Percentiles rank a stretch among this genome's conserved stretches.
phyloP scores from a whole-genome alignment of 495 filamentous ascomycete genomes.

The Cercophora samala region DNA sequence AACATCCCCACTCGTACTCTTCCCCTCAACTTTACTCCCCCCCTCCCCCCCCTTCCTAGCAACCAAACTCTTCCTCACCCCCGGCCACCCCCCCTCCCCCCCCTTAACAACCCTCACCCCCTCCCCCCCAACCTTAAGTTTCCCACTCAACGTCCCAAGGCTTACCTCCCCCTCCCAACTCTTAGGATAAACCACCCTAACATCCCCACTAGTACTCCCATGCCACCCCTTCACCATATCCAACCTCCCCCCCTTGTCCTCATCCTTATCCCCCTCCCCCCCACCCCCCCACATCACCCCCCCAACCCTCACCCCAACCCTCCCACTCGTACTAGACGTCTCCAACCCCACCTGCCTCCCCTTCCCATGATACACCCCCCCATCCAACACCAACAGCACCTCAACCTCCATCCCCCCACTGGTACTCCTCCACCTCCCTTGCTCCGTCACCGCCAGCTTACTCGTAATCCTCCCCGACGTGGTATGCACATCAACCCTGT shows the following conservation, averaged over 20 bases:
- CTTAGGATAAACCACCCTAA: slow-evolving; percentile 35
- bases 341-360: slow-evolving; percentile 17
- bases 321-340: slow-evolving; percentile 33
- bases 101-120: slow-evolving; percentile 34
- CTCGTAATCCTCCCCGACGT: slow-evolving; percentile 35
- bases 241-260: slow-evolving; percentile 15
- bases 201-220: slow-evolving; percentile 34
- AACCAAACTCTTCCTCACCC: slow-evolving; percentile 27
- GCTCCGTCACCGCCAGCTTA: slow-evolving; percentile 31
- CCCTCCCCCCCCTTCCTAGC: slow-evolving; percentile 40
- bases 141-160: slow-evolving; percentile 30
- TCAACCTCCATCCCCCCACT: slow-evolving; percentile 31
- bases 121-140: slow-evolving; percentile 30
- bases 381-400: slow-evolving; percentile 38
- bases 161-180: slow-evolving; percentile 42
- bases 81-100: slow-evolving; percentile 29
- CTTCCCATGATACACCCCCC: not conserved
- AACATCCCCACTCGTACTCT: slow-evolving; percentile 31
- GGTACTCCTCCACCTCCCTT: slow-evolving; percentile 24
- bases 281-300: slow-evolving; percentile 37
- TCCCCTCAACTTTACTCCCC: slow-evolving; percentile 22
- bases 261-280: not conserved
- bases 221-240: slow-evolving; percentile 32
- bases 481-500: slow-evolving; percentile 39
- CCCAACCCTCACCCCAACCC: slow-evolving; percentile 27